Evolutionary conservation across 1,284 basidiomycete species (phyloP).

Genomic region (Mycosarcoma maydis): DNA sequence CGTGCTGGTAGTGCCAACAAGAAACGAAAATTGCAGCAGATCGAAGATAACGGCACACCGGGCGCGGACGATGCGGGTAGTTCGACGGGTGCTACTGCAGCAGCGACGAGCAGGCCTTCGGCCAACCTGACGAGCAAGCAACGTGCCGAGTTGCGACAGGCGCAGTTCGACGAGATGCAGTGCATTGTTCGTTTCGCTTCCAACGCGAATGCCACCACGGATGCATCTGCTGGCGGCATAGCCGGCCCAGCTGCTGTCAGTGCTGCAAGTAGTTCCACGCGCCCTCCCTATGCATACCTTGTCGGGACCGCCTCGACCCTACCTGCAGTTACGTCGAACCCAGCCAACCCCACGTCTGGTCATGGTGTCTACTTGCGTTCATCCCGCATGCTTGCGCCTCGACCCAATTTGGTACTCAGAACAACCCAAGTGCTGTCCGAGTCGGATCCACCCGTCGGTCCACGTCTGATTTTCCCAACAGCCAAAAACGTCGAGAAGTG

Average conservation of each 20-base stretch:
- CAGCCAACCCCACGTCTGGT: conserved; percentile 44
- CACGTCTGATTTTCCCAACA: conserved; percentile 63
- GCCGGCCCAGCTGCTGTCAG: conserved; percentile 1
- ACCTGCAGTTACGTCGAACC: conserved; percentile 55
- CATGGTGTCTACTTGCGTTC: conserved; percentile 65
- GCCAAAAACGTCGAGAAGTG: conserved; percentile 63
- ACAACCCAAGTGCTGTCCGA: conserved; percentile 60
- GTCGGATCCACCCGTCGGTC: conserved; percentile 52
- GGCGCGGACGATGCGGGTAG: conserved; percentile 25
- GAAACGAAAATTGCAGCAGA: conserved; percentile 48
- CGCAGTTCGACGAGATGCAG: conserved; percentile 61
- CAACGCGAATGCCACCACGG: conserved; percentile 6
- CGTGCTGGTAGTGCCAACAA: conserved; percentile 28
- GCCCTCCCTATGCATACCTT: conserved; percentile 62
- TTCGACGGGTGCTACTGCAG: conserved; percentile 6
- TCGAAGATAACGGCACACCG: conserved; percentile 25
- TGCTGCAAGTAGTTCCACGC: conserved; percentile 6
- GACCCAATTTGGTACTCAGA: conserved; percentile 51
- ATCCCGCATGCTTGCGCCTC: conserved; percentile 59
- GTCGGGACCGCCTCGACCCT: conserved; percentile 61
- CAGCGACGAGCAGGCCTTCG: conserved; percentile 10
- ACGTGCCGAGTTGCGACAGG: conserved; percentile 56
- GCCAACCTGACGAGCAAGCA: conserved; percentile 48
- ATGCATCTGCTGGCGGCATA: background rate
- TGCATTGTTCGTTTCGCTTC: conserved; percentile 60